Percentiles rank a stretch among this genome's conserved stretches.
Evolutionary conservation across 2,329 filamentous ascomycete species (phyloP).

Genomic region (Thermomyces lanuginosus): DNA sequence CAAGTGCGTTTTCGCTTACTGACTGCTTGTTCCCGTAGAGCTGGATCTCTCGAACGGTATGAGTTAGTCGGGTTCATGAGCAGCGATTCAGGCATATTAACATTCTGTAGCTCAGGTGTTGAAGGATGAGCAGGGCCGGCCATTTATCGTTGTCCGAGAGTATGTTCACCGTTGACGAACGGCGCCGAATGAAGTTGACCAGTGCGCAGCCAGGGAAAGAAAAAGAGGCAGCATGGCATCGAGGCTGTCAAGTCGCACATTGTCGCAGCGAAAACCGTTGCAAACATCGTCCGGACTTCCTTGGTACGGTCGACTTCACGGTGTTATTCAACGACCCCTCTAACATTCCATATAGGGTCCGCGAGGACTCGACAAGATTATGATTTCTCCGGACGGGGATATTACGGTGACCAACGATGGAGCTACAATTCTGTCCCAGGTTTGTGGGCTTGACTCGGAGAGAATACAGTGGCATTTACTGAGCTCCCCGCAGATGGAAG

Average conservation of each 20-base stretch:
- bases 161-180: constrained; percentile 34
- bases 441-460: constrained; percentile 13
- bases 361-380: constrained; percentile 93
- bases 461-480: background rate
- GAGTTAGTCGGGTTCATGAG: constrained; percentile 7
- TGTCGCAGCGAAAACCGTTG: constrained; percentile 84
- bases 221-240: constrained; percentile 90
- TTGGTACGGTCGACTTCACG: constrained; percentile 36
- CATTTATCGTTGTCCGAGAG: constrained; percentile 98
- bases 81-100: constrained; percentile 12
- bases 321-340: constrained; percentile 2
- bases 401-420: constrained; percentile 99
- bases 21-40: constrained; percentile 18
- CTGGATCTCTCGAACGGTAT: constrained; percentile 34
- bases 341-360: too few relatives aligned
- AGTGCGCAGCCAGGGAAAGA: constrained; percentile 66
- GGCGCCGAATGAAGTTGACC: constrained; percentile 1
- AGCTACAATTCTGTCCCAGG: constrained; percentile 79
- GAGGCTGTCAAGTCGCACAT: constrained; percentile 98
- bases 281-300: constrained; percentile 94
- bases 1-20: constrained; percentile 13
- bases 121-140: constrained; percentile 93
- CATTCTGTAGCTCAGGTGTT: constrained; percentile 48
- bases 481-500: constrained; percentile 59
- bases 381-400: constrained; percentile 95